A percentile compares a stretch with the other conserved stretches of the same genome.
These are phyloP conservation scores for Cytospora mali DNA, from an alignment of 2,329 filamentous ascomycete species.

Conservation along the genomic window DNA sequence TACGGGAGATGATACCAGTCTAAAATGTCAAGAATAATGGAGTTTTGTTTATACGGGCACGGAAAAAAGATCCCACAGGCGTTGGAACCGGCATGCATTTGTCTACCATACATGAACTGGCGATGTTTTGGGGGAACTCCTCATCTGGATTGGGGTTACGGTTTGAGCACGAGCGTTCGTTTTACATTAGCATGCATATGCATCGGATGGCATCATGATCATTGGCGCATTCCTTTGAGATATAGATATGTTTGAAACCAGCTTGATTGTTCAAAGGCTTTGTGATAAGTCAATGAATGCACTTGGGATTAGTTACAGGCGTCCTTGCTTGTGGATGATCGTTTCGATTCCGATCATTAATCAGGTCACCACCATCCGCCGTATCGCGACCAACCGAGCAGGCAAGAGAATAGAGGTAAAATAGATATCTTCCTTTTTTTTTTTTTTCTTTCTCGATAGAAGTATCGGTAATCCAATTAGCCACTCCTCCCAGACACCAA, in stretches of 20 bases:
- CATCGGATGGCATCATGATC: not conserved
- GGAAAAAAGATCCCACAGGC: not conserved
- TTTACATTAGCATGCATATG: not conserved
- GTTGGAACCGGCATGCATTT: not conserved
- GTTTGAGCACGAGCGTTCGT: constrained; percentile 2
- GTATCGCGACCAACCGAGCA: no score
- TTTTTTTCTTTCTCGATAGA: no score
- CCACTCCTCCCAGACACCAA: no score
- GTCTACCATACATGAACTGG: constrained; percentile 1
- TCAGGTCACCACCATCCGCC: no score
- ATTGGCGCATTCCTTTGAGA: not conserved
- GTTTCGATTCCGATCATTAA: not conserved
- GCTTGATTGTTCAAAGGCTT: not conserved
- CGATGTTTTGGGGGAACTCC: not conserved
- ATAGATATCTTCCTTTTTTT: no score
- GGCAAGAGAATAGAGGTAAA: no score
- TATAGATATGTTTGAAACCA: not conserved
- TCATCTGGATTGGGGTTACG: not conserved
- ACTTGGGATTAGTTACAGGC: no score
- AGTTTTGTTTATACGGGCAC: not conserved
- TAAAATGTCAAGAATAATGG: not conserved
- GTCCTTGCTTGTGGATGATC: not conserved
- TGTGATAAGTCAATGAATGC: no score
- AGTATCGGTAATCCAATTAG: no score
- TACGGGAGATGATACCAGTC: not conserved